phyloP scores from a whole-genome alignment of 768 basidiomycete species.

The Suillus paluster region DNA sequence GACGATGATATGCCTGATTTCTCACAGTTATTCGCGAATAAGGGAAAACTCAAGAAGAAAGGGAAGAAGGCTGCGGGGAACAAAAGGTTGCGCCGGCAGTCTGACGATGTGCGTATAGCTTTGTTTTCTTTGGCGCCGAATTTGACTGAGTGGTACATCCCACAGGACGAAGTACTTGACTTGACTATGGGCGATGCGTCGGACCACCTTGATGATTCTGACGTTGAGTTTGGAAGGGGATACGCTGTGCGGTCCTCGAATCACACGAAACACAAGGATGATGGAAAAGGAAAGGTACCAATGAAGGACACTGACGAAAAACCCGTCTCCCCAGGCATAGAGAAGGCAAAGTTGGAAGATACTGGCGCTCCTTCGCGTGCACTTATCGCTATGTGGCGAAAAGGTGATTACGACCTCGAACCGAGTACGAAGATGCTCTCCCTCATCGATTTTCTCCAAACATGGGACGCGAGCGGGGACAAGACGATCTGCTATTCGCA shows the following conservation, averaged over 20 bases:
- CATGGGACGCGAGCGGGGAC: slow-evolving; percentile 64
- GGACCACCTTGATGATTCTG: slow-evolving; percentile 27
- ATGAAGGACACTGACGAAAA: background rate
- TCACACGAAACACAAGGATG: background rate
- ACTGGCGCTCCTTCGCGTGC: slow-evolving; percentile 43
- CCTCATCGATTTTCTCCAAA: slow-evolving; percentile 57
- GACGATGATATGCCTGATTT: slow-evolving; percentile 61
- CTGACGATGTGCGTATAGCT: background rate
- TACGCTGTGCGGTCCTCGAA: slow-evolving; percentile 1
- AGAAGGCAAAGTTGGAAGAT: slow-evolving; percentile 29
- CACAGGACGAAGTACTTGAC: slow-evolving; percentile 25
- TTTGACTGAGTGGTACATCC: background rate
- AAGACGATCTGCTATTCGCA: slow-evolving; percentile 77
- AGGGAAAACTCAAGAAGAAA: slow-evolving; percentile 32
- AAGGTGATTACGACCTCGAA: slow-evolving; percentile 64
- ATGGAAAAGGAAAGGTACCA: background rate
- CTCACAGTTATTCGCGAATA: slow-evolving; percentile 42
- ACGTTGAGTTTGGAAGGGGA: slow-evolving; percentile 21
- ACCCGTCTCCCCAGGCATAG: slow-evolving; percentile 30
- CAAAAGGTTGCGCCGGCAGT: background rate
- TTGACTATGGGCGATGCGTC: slow-evolving; percentile 38
- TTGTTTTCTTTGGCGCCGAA: background rate
- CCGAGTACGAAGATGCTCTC: slow-evolving; percentile 72
- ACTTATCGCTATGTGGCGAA: slow-evolving; percentile 57
- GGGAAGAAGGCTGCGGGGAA: slow-evolving; percentile 6